Base-by-base conservation (phyloP, 495 filamentous ascomycete genomes). In the Ascodesmis nigricans region DNA sequence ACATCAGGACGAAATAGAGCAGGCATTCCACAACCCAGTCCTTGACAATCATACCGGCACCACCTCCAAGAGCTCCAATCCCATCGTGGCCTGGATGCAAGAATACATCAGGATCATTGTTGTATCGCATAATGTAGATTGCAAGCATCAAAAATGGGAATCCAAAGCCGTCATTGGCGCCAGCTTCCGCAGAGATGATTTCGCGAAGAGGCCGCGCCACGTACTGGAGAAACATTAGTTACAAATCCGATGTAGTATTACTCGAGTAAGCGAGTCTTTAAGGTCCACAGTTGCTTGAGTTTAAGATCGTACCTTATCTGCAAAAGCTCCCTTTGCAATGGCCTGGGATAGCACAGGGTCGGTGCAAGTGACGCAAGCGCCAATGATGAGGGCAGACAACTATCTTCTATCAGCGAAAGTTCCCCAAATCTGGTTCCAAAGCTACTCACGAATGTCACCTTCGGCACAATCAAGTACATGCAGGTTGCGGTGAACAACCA, bases 141-240 rank as follows among this genome's bases (percentile, higher is more conserved):
- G 73, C 71, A 33, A 91, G 62, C 57, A 81, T 90, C 13, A 91
- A 58, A 45, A 90, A 93, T 0, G 82, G 82, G 46, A 84, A 90
- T 0, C 82, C 82, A n/a, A 93, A 63, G 0, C 83, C 82, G 53
- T 92, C 82, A 52, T 91, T 92, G 3, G 80, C 78, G 2, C 83
- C 83, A 0, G 74, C 79, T 57, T 93, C 81, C 0, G 81, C 81
- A 34, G 83, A 67, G 42, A 91, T 84, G 36, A 91, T 80, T 36
- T 70, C 67, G 59, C 87, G 80, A 42, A 91, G 52, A 11, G 71
- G 64, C 39, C 69, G 77, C 2, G 82, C 78, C 8, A 91, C 70
- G 55, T 91, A 76, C 45, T 81, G 75, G 38, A n/a, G n/a, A n/a
- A n/a, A n/a, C n/a, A n/a, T n/a, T n/a, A n/a, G n/a, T n/a, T n/a